Evolutionary conservation across 2,329 filamentous ascomycete genomes (phyloP).

Genomic region (Aspergillus neoniger): DNA sequence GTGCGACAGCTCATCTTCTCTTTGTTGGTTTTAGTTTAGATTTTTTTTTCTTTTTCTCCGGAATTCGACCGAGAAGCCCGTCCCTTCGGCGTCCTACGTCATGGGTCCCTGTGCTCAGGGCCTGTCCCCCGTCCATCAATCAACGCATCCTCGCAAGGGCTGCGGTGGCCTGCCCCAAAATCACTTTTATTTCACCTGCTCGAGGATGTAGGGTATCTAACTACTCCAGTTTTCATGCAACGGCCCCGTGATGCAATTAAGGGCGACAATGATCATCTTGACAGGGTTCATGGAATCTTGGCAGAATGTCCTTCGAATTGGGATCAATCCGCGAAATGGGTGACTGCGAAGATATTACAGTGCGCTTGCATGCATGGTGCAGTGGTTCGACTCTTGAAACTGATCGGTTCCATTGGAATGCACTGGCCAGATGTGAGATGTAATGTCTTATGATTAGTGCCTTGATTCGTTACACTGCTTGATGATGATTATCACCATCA

Average conservation of each 20-base stretch:
- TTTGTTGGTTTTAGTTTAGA: background rate
- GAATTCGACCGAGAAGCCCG: background rate
- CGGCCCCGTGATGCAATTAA: constrained; percentile 4
- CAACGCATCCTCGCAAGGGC: background rate
- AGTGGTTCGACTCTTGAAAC: background rate
- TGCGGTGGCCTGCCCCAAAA: background rate
- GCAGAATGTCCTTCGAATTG: background rate
- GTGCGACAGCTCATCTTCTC: background rate
- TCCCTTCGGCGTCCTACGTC: background rate
- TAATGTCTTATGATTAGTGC: background rate
- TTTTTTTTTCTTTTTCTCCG: background rate
- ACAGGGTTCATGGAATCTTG: background rate
- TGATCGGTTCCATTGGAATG: background rate
- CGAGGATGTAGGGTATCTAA: background rate
- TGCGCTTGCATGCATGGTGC: background rate
- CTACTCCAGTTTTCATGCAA: background rate
- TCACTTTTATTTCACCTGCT: background rate
- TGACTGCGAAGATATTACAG: background rate
- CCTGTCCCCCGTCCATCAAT: background rate
- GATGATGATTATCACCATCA: background rate
- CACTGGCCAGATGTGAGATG: background rate
- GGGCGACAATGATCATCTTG: background rate
- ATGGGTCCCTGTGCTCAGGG: background rate
- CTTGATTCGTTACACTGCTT: background rate
- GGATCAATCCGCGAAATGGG: background rate